Percentiles rank a stretch among this genome's conserved stretches.
These are phyloP conservation scores for Rehmannia glutinosa DNA, from an alignment of 257 asterid species.

Conservation along the genomic window DNA sequence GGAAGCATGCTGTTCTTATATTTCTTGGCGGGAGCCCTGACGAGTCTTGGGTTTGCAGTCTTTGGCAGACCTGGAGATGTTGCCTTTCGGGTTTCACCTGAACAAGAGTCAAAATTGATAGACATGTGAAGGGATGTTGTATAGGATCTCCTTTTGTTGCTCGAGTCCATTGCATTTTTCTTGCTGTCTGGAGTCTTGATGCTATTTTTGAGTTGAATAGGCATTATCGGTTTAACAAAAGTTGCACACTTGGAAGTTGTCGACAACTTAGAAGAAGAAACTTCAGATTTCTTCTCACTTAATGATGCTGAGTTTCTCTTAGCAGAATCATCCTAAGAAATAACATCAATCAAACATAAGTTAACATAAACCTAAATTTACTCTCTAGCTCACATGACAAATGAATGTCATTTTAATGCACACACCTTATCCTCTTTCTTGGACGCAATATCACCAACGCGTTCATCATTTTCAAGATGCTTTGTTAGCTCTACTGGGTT, in stretches of 20 bases:
- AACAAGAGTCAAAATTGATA: constrained; percentile 32
- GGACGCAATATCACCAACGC: constrained; percentile 13
- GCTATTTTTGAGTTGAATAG: constrained; percentile 27
- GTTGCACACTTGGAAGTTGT: constrained; percentile 27
- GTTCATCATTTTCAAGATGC: constrained; percentile 17
- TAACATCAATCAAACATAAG: constrained; percentile 8
- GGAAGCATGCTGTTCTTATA: constrained; percentile 35
- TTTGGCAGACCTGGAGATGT: constrained; percentile 40
- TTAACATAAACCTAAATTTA: constrained; percentile 1
- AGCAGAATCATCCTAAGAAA: constrained; percentile 35
- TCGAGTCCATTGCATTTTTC: constrained; percentile 22
- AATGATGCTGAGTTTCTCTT: constrained; percentile 15
- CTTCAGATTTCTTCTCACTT: constrained; percentile 23
- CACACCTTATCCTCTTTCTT: constrained; percentile 31
- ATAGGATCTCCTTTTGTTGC: constrained; percentile 37
- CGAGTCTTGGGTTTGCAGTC: constrained; percentile 31
- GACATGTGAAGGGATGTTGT: constrained; percentile 62
- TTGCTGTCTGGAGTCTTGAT: constrained; percentile 33
- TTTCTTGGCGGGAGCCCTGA: constrained; percentile 41
- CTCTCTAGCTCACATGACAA: neutral
- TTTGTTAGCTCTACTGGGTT: constrained; percentile 17
- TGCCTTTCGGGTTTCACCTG: constrained; percentile 26
- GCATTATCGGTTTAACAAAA: constrained; percentile 24
- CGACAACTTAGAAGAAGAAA: constrained; percentile 24
- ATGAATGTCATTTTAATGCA: neutral